Percentiles rank a stretch among this genome's conserved stretches.
These are phyloP conservation scores for Crithidia bombi DNA, from an alignment of 208 protist species.

Conservation along the genomic window DNA sequence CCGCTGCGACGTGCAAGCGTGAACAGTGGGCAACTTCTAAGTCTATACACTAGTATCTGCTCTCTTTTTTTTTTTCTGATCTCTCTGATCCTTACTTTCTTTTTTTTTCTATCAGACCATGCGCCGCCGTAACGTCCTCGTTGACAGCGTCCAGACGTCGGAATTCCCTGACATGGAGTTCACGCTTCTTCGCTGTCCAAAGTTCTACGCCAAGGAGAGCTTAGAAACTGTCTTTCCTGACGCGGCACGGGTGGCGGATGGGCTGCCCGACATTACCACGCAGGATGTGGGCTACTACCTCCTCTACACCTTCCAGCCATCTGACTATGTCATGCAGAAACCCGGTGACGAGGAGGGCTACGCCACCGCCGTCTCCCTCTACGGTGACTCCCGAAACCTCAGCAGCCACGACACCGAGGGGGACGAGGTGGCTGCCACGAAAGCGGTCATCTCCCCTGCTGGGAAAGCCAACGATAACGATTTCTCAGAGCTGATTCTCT, in stretches of 20 bases:
- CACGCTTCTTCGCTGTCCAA: slow-evolving; percentile 35
- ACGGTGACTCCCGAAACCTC: slow-evolving; percentile 25
- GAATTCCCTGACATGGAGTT: slow-evolving; percentile 35
- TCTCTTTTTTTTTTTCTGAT: neutral
- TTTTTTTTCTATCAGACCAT: slow-evolving; percentile 9
- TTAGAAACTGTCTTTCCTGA: slow-evolving; percentile 54
- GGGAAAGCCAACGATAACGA: slow-evolving; percentile 12
- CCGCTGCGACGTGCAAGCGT: no score
- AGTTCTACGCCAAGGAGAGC: slow-evolving; percentile 45
- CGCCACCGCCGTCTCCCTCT: neutral
- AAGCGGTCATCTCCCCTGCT: neutral
- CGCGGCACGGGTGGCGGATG: neutral
- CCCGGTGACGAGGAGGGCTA: slow-evolving; percentile 15
- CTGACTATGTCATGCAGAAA: slow-evolving; percentile 26
- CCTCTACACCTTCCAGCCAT: slow-evolving; percentile 55
- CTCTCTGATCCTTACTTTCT: neutral
- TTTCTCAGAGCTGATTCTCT: slow-evolving; percentile 43
- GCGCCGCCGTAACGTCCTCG: slow-evolving; percentile 27
- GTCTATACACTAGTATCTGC: no score
- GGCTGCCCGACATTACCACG: neutral
- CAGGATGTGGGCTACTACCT: slow-evolving; percentile 27
- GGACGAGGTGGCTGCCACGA: slow-evolving; percentile 8
- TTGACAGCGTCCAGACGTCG: slow-evolving; percentile 8
- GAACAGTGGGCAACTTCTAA: no score
- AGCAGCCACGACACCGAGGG: slow-evolving; percentile 30